phyloP scores from a whole-genome alignment of 768 basidiomycete genomes.

The Psilocybe subaeruginosa region DNA sequence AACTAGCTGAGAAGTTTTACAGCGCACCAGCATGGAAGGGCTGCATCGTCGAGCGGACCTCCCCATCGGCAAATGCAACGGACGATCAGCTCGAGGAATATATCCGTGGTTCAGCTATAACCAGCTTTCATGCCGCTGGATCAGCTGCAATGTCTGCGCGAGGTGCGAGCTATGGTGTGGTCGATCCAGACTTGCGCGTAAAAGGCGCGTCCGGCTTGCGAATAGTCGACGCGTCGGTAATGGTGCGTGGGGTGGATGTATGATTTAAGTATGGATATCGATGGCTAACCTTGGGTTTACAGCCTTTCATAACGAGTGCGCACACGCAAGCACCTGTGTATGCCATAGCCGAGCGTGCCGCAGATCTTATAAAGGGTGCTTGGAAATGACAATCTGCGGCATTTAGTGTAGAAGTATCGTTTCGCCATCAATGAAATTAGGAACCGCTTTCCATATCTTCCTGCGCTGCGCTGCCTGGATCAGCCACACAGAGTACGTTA shows the following conservation, averaged over 20 bases:
- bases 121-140: not conserved
- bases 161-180: not conserved
- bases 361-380: not conserved
- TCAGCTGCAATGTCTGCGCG: not conserved
- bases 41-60: not conserved
- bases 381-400: not conserved
- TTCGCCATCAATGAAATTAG: too few species aligned
- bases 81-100: not conserved
- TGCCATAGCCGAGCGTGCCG: not conserved
- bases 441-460: too few species aligned
- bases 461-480: too few species aligned
- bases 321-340: not conserved
- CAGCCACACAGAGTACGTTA: too few species aligned
- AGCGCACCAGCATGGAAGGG: slow-evolving; percentile 1
- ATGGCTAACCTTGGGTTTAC: not conserved
- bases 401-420: too few species aligned
- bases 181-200: not conserved
- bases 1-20: not conserved
- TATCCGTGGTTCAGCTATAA: not conserved
- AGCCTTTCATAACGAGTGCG: not conserved
- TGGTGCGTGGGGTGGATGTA: not conserved
- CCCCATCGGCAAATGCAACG: not conserved
- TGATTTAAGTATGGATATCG: not conserved
- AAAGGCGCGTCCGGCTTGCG: not conserved
- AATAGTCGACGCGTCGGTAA: not conserved